phyloP scores from a whole-genome alignment of 1,139 yeast genomes.

The Wickerhamiella pararugosa region DNA sequence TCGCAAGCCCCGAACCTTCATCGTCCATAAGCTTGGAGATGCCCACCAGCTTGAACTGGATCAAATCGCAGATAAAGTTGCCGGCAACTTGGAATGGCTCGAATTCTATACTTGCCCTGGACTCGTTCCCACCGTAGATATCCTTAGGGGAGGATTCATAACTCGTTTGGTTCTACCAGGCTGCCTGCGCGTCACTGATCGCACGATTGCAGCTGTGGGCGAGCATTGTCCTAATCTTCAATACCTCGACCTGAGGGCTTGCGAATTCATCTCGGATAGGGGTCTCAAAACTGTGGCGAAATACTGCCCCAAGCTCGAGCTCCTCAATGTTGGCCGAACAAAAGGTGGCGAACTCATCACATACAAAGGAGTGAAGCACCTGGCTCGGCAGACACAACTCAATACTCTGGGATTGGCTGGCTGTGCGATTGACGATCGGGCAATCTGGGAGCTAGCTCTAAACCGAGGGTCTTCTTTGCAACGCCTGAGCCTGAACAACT shows the following conservation, averaged over 20 bases:
- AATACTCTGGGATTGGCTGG: constrained; percentile 83
- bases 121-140: constrained; percentile 41
- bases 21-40: constrained; percentile 78
- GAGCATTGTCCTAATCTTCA: constrained; percentile 44
- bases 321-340: constrained; percentile 70
- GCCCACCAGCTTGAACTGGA: constrained; percentile 58
- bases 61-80: constrained; percentile 26
- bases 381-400: constrained; percentile 41
- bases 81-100: constrained; percentile 43
- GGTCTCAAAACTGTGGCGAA: constrained; percentile 55
- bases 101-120: constrained; percentile 78
- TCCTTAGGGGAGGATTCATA: constrained; percentile 30
- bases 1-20: constrained; percentile 81
- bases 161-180: constrained; percentile 62
- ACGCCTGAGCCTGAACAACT: constrained; percentile 66
- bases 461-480: constrained; percentile 41
- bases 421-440: constrained; percentile 58
- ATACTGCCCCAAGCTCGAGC: constrained; percentile 39
- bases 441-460: constrained; percentile 67
- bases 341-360: constrained; percentile 53
- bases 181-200: constrained; percentile 44
- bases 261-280: constrained; percentile 61
- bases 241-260: constrained; percentile 67
- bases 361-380: constrained; percentile 46
- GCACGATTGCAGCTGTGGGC: constrained; percentile 37